Conservation (phyloP, 768 basidiomycete species). For the Boletus eberwhitei region DNA sequence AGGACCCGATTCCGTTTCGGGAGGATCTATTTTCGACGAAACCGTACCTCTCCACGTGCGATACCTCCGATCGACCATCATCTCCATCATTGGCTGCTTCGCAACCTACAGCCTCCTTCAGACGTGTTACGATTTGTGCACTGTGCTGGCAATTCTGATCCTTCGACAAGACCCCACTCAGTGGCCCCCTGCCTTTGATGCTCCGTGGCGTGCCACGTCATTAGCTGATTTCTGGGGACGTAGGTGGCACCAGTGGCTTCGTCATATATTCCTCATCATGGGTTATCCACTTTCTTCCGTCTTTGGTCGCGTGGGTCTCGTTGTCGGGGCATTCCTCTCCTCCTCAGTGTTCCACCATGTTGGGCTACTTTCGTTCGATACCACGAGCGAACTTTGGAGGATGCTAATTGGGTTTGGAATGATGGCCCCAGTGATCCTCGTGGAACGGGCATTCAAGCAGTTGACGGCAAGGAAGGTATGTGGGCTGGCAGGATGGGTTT, state of each 20-base stretch:
- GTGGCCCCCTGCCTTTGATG: slow-evolving; percentile 33
- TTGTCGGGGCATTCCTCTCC: slow-evolving; percentile 53
- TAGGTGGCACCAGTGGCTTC: slow-evolving; percentile 39
- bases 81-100: background rate
- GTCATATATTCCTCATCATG: slow-evolving; percentile 28
- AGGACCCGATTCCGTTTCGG: background rate
- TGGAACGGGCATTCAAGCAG: slow-evolving; percentile 35
- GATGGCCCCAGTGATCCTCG: slow-evolving; percentile 47
- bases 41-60: background rate
- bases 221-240: slow-evolving; percentile 35
- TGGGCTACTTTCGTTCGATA: slow-evolving; percentile 46
- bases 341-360: slow-evolving; percentile 56
- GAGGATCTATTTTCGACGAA: background rate
- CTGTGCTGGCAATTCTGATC: slow-evolving; percentile 14
- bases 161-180: slow-evolving; percentile 25
- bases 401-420: slow-evolving; percentile 51
- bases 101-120: slow-evolving; percentile 28
- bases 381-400: slow-evolving; percentile 39
- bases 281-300: slow-evolving; percentile 33
- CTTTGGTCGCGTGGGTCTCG: slow-evolving; percentile 44
- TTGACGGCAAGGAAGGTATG: slow-evolving; percentile 26
- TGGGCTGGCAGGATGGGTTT: slow-evolving; percentile 32
- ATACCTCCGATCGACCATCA: background rate
- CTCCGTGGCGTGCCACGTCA: slow-evolving; percentile 35
- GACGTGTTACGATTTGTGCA: slow-evolving; percentile 24